Conservation (phyloP, 116 monocot genomes). For the Thalassia testudinum region DNA sequence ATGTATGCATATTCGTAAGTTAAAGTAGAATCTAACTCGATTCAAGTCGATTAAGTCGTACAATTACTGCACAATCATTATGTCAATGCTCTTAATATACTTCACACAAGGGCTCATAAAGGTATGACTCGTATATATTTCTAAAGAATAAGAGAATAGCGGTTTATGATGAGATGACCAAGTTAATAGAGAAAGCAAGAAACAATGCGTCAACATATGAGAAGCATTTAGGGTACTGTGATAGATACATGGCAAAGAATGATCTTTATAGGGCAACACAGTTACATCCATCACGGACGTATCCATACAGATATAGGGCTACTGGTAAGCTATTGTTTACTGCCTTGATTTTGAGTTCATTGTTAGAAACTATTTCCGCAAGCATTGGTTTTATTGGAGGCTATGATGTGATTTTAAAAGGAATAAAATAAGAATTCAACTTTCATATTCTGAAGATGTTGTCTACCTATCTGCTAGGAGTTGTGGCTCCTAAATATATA, state of each 20-base stretch:
- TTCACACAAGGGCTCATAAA: conserved; percentile 98
- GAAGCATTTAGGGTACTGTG: conserved; percentile 92
- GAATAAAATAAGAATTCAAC: no score
- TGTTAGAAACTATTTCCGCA: no score
- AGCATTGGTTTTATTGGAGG: no score
- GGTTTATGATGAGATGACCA: conserved; percentile 98
- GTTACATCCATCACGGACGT: conserved; percentile 80
- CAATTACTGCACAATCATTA: no score
- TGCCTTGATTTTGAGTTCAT: neutral
- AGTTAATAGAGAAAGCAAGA: conserved; percentile 85
- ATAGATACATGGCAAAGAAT: conserved; percentile 70
- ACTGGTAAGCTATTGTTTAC: conserved; percentile 51
- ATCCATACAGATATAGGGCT: conserved; percentile 93
- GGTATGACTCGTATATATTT: conserved; percentile 82
- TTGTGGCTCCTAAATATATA: no score
- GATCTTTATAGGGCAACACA: conserved; percentile 77
- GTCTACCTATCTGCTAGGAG: no score
- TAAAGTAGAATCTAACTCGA: no score
- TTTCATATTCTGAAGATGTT: no score
- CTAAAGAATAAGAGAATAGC: conserved; percentile 71
- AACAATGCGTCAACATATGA: no score
- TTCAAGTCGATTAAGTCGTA: no score
- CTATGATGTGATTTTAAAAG: no score
- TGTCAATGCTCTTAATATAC: conserved; percentile 66
- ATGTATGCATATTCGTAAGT: no score